phyloP scores from a whole-genome alignment of 176 grass and related monocot species.

The Phoenix dactylifera region DNA sequence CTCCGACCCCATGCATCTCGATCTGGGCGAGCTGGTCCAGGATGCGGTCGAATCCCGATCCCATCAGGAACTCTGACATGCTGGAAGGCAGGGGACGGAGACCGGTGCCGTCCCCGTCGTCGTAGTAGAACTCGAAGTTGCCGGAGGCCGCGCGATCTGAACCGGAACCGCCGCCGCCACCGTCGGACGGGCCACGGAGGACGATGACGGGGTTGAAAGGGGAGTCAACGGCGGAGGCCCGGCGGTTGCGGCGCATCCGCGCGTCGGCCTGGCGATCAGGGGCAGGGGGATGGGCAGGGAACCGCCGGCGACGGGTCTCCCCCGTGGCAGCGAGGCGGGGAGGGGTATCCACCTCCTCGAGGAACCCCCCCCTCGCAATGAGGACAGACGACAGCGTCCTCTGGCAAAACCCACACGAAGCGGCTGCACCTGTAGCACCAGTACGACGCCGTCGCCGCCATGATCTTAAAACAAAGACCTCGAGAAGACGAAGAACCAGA shows the following conservation, averaged over 20 bases:
- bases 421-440: constrained; percentile 97
- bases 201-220: constrained; percentile 93
- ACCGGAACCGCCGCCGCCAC: neutral
- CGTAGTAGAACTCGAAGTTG: constrained; percentile 94
- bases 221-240: constrained; percentile 25
- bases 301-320: neutral
- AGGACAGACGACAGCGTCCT: constrained; percentile 43
- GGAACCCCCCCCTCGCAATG: constrained; percentile 73
- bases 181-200: constrained; percentile 30
- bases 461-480: neutral
- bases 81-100: constrained; percentile 76
- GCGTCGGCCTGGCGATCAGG: constrained; percentile 3
- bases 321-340: neutral
- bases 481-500: neutral
- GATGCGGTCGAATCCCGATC: constrained; percentile 83
- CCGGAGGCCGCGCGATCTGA: constrained; percentile 8
- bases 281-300: neutral
- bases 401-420: constrained; percentile 45
- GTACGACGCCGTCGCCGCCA: constrained; percentile 40
- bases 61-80: constrained; percentile 97
- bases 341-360: constrained; percentile 66
- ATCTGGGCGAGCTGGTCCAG: constrained; percentile 85
- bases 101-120: constrained; percentile 71
- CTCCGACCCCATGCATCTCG: constrained; percentile 33
- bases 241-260: constrained; percentile 35